Conservation (phyloP, 2,329 filamentous ascomycete genomes). For the Ophiosphaerella herpotricha region DNA sequence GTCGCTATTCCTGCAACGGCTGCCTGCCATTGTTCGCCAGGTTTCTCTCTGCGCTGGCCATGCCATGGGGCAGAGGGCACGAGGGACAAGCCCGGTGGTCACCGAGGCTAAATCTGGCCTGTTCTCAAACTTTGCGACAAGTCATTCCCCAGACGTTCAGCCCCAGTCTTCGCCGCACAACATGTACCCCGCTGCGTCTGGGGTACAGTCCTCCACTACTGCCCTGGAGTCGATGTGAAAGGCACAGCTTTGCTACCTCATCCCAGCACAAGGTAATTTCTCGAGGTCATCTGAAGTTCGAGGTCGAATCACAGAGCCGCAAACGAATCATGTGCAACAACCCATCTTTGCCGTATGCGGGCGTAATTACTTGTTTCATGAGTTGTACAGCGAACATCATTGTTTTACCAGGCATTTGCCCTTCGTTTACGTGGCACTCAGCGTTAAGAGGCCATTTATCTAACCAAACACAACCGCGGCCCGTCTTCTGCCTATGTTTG, state of each 20-base stretch:
- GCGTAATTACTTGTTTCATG: conserved; percentile 47
- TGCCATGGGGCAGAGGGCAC: conserved; percentile 24
- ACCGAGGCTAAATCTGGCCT: conserved; percentile 13
- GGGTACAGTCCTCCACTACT: conserved; percentile 18
- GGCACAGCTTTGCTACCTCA: conserved; percentile 32
- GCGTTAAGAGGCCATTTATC: conserved; percentile 18
- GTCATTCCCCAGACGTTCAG: conserved; percentile 25
- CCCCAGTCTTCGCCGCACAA: conserved; percentile 17
- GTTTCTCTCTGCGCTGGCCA: conserved; percentile 24
- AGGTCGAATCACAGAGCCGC: conserved; percentile 40
- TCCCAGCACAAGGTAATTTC: conserved; percentile 31
- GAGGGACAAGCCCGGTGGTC: conserved; percentile 24
- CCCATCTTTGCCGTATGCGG: conserved; percentile 27
- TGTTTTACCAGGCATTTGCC: conserved; percentile 21
- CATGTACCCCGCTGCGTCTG: conserved; percentile 21
- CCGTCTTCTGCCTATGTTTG: conserved; percentile 7
- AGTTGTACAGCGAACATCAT: conserved; percentile 44
- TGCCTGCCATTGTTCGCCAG: conserved; percentile 33
- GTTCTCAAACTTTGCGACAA: conserved; percentile 18
- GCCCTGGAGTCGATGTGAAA: conserved; percentile 14
- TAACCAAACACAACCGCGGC: conserved; percentile 11
- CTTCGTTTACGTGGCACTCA: conserved; percentile 28
- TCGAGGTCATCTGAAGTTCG: conserved; percentile 42
- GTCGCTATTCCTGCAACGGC: conserved; percentile 11
- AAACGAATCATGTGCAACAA: conserved; percentile 45